Evolutionary conservation across 768 basidiomycete species (phyloP), one percentile per base, ranked within the genome.

Genomic region (Lanmaoa rubissima): DNA sequence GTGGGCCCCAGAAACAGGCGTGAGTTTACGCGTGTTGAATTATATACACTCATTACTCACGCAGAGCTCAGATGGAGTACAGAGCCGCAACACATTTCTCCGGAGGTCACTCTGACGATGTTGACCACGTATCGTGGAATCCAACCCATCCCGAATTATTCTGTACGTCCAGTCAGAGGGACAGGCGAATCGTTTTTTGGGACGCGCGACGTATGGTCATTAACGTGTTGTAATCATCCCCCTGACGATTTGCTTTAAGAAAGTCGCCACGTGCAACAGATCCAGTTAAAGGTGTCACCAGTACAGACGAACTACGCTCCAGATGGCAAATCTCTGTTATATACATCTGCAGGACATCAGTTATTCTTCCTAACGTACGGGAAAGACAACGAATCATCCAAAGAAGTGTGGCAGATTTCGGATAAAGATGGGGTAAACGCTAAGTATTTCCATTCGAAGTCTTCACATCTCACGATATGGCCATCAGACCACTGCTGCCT

Each of bases 101-200:
- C 1, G 88, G 89, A 21, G 89, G 83, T 8, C 90, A 92, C 60
- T 77, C 80, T 2, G 88, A 90, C 53, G 89, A 90, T 44, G 86
- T 88, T n/a, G 90, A 92, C 63, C 84, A 90, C 58, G 74, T 92
- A 41, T 83, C 88, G 9, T 93, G 90, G 90, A 90, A 90, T 67
- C 90, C 90, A 1, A 88, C 86, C 3, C 90, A 92, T 61, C 88
- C 90, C 5, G 90, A 92, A 39, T 73, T 91, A 16, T 90, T 93
- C 65, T 90, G 87, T 58, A 86, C 90, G 0, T 89, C 88, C 16
- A 86, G 90, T 62, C 83, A 86, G 66, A 87, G 82, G 64, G 90
- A 93, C 61, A 78, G 84, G 60, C 77, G 82, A 26, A 79, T 92
- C 28, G 86, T 87, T 2, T 92, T 91, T 64, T 93, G 90, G 89